Evolutionary conservation across 257 asterid species (phyloP), one percentile per base, ranked within the genome.

Genomic region (Ajuga chamaepitys): DNA sequence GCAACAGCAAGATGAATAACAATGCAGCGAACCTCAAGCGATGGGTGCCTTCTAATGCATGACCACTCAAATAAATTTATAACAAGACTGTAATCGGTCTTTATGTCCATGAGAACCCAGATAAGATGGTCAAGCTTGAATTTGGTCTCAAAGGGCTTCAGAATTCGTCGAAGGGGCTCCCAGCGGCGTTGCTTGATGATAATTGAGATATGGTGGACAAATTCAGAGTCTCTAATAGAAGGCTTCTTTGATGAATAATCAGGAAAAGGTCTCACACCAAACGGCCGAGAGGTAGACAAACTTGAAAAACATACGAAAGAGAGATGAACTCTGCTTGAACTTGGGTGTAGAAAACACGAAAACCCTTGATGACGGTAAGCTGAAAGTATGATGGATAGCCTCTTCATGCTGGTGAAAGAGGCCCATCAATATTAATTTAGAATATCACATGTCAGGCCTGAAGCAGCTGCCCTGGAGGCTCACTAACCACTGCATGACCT

Each of bases 41-140:
- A 87, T 7, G 95, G 97, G 47, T 78, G 75, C 70, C 91, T 83
- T 64, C 86, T 80, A 64, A 78, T 61, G 71, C 90, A 84, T 16
- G 77, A 93, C 97, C 99, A 93, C 44, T 87, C 85, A 73, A 75
- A 86, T 66, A 89, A 82, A 70, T 76, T 81, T 60, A 85, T 63
- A 38, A 81, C 96, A 54, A 93, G 79, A 28, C 62, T 78, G 76
- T 87, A 89, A 67, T 89, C 91, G 65, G 73, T 70, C 70, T 70
- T 86, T 75, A 93, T 72, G 67, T 81, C 85, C 85, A 87, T 89
- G 70, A 87, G 88, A 72, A 86, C 90, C 99, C 96, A 89, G 71
- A 93, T 78, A 61, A 93, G 85, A 76, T 86, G 89, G 76, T 89
- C 96, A 46, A 87, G 70, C 80, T 80, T 83, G 78, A 93, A 87